Conservation (phyloP, 2,329 filamentous ascomycete genomes). For the Colletotrichum higginsianum region DNA sequence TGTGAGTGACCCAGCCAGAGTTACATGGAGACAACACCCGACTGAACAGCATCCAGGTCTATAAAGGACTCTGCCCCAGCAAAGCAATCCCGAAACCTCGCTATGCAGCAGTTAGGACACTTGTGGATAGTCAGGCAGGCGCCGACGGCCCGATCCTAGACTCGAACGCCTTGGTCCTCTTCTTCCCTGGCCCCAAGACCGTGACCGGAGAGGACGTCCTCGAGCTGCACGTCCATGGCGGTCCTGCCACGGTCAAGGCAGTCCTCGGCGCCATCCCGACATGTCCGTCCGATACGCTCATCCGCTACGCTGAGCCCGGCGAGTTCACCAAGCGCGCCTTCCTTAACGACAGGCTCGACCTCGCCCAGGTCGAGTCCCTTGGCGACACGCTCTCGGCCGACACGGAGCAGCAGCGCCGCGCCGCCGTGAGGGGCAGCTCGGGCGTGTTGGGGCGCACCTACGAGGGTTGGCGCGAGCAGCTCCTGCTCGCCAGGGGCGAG, state of each 20-base stretch:
- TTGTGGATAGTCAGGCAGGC: constrained; percentile 69
- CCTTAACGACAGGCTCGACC: constrained; percentile 85
- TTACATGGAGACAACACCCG: not conserved
- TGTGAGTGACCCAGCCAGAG: constrained; percentile 58
- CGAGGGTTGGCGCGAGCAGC: constrained; percentile 82
- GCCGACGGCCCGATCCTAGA: constrained; percentile 74
- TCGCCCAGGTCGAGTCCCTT: constrained; percentile 84
- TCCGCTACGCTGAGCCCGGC: constrained; percentile 93
- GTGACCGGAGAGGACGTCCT: constrained; percentile 94
- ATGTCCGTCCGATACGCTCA: constrained; percentile 55
- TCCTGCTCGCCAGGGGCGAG: constrained; percentile 88
- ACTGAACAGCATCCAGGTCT: constrained; percentile 57
- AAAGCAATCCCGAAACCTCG: constrained; percentile 63
- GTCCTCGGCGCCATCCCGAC: constrained; percentile 83
- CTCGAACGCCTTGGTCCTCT: constrained; percentile 83
- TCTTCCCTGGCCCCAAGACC: constrained; percentile 85
- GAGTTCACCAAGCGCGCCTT: constrained; percentile 97
- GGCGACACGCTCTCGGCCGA: constrained; percentile 76
- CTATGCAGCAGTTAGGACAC: constrained; percentile 79
- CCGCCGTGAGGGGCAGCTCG: constrained; percentile 85
- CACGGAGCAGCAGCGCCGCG: constrained; percentile 92
- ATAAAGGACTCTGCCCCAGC: constrained; percentile 64
- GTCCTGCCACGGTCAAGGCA: constrained; percentile 88
- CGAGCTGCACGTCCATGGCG: constrained; percentile 95
- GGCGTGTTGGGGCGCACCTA: constrained; percentile 81